These are phyloP conservation scores for Sugiyamaella valdiviana DNA, from an alignment of 805 yeast species.

Conservation along the genomic window DNA sequence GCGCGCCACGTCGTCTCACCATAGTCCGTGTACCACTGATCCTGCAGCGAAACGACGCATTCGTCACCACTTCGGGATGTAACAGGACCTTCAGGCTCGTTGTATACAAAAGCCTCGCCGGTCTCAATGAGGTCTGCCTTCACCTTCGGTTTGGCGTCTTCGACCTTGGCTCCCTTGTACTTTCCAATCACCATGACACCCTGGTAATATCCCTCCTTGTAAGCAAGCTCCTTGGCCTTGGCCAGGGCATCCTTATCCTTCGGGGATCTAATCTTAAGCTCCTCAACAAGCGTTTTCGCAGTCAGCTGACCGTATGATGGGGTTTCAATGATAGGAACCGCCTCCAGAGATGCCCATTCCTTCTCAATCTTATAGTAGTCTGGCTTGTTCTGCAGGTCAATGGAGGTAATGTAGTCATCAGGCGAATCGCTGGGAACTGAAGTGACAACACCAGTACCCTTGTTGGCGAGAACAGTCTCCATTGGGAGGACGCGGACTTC, in stretches of 20 bases:
- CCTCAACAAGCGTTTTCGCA: constrained; percentile 79
- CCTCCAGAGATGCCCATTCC: constrained; percentile 77
- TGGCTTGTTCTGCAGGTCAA: constrained; percentile 80
- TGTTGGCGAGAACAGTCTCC: constrained; percentile 91
- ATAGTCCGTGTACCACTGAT: constrained; percentile 96
- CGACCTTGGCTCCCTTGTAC: constrained; percentile 85
- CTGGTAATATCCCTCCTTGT: constrained; percentile 93
- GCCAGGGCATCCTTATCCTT: constrained; percentile 84
- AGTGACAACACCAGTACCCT: constrained; percentile 99
- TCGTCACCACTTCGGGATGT: constrained; percentile 94
- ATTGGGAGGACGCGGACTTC: constrained; percentile 84
- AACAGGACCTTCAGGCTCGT: constrained; percentile 88
- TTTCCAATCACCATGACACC: constrained; percentile 77
- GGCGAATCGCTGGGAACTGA: constrained; percentile 99
- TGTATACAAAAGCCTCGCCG: constrained; percentile 81
- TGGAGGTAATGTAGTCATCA: constrained; percentile 85
- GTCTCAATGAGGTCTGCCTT: constrained; percentile 71
- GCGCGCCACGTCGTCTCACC: constrained; percentile 91
- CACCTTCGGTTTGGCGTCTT: constrained; percentile 81
- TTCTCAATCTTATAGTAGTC: constrained; percentile 80
- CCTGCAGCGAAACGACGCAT: constrained; percentile 94
- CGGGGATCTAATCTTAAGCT: constrained; percentile 88
- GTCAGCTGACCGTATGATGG: constrained; percentile 81
- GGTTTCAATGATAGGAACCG: constrained; percentile 69
- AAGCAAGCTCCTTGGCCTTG: constrained; percentile 87